A percentile compares a stretch with the other conserved stretches of the same genome.
phyloP scores from a whole-genome alignment of 495 filamentous ascomycete genomes.

The Neurospora intermedia region DNA sequence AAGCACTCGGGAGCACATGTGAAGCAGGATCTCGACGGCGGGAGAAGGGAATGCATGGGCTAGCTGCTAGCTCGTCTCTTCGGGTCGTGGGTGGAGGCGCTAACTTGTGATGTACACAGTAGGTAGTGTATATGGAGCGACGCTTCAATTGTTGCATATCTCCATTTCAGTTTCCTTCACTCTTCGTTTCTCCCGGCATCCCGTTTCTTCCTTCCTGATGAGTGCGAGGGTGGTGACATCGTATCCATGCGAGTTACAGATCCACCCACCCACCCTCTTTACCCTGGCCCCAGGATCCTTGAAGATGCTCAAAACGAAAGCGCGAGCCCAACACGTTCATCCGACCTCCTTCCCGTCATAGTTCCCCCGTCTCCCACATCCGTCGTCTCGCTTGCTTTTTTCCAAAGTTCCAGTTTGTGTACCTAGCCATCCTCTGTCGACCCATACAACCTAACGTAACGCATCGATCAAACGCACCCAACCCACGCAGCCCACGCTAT shows the following conservation, averaged over 20 bases:
- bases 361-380: neutral
- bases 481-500: neutral
- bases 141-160: neutral
- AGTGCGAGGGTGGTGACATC: neutral
- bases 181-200: neutral
- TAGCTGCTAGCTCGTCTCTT: neutral
- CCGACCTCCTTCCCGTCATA: neutral
- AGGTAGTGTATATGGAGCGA: neutral
- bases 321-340: neutral
- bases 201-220: neutral
- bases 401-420: neutral
- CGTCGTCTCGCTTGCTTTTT: neutral
- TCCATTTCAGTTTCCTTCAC: neutral
- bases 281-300: neutral
- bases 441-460: too few relatives aligned
- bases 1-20: neutral
- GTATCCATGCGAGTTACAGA: neutral
- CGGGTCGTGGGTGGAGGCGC: neutral
- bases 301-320: neutral
- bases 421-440: neutral
- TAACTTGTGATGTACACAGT: neutral
- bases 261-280: neutral
- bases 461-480: neutral
- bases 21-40: neutral
- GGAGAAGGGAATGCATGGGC: neutral